phyloP scores from a whole-genome alignment of 2,329 filamentous ascomycete species.

The Cercospora janseana region DNA sequence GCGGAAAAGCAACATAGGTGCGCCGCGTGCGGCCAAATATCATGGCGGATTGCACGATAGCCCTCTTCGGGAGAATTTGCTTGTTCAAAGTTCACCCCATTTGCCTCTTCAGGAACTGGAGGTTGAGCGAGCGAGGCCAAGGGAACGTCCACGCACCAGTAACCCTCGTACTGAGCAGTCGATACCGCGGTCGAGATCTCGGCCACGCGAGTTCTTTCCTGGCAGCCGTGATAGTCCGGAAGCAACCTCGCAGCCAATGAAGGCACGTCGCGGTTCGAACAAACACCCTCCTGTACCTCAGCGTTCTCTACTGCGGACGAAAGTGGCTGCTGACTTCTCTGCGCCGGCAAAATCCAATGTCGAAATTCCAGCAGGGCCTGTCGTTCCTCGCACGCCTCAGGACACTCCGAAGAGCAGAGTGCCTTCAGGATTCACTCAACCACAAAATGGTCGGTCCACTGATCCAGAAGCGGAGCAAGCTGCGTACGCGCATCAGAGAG shows the following conservation, averaged over 20 bases:
- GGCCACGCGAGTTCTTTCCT: constrained; percentile 20
- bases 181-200: constrained; percentile 26
- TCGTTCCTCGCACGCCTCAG: constrained; percentile 12
- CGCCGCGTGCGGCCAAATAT: constrained; percentile 17
- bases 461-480: not conserved
- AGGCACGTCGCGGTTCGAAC: constrained; percentile 15
- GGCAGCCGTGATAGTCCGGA: constrained; percentile 25
- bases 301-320: constrained; percentile 27
- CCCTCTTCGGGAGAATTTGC: not conserved
- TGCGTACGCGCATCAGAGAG: constrained; percentile 6
- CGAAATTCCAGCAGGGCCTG: constrained; percentile 10
- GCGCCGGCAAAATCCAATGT: constrained; percentile 10
- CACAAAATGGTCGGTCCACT: not conserved
- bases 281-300: constrained; percentile 25
- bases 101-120: not conserved
- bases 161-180: constrained; percentile 30
- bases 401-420: constrained; percentile 12
- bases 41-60: constrained; percentile 4
- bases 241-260: constrained; percentile 27
- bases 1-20: constrained; percentile 20
- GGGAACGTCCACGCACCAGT: constrained; percentile 22
- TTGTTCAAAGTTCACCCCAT: constrained; percentile 2
- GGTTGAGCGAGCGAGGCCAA: constrained; percentile 4
- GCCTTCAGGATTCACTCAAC: not conserved
- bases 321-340: constrained; percentile 28